Conservation (phyloP, 2,329 filamentous ascomycete genomes). For the Huntiella abstrusa region DNA sequence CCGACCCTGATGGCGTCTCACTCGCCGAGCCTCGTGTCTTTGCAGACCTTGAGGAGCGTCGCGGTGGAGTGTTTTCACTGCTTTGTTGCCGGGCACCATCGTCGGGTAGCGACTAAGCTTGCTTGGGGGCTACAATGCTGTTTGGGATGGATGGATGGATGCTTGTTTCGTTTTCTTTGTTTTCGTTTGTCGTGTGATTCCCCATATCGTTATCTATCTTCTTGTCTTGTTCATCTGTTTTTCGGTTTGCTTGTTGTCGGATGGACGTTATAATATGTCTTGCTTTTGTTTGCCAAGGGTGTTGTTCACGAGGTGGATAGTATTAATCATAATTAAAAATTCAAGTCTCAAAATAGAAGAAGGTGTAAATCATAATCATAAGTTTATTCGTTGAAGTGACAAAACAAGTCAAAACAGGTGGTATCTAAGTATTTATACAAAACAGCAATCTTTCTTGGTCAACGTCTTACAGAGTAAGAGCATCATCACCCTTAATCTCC, state of each 20-base stretch:
- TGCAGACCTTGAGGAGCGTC: not conserved
- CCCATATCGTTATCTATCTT: conserved; percentile 1
- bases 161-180: conserved; percentile 6
- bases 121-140: not conserved
- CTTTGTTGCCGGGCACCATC: not conserved
- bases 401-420: not conserved
- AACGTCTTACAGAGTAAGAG: conserved; percentile 18
- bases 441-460: not conserved
- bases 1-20: too few species aligned
- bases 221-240: conserved; percentile 1
- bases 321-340: too few species aligned
- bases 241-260: not conserved
- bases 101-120: not conserved
- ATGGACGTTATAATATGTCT: not conserved
- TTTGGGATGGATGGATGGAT: too few species aligned
- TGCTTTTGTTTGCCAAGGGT: too few species aligned
- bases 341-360: too few species aligned
- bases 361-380: too few species aligned
- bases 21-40: too few species aligned
- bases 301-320: too few species aligned
- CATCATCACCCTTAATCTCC: conserved; percentile 32
- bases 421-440: conserved; percentile 3
- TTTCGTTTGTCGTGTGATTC: conserved; percentile 3
- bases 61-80: not conserved
- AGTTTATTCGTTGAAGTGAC: too few species aligned